Evolutionary conservation across 768 basidiomycete species (phyloP).

Genomic region (Artomyces pyxidatus): DNA sequence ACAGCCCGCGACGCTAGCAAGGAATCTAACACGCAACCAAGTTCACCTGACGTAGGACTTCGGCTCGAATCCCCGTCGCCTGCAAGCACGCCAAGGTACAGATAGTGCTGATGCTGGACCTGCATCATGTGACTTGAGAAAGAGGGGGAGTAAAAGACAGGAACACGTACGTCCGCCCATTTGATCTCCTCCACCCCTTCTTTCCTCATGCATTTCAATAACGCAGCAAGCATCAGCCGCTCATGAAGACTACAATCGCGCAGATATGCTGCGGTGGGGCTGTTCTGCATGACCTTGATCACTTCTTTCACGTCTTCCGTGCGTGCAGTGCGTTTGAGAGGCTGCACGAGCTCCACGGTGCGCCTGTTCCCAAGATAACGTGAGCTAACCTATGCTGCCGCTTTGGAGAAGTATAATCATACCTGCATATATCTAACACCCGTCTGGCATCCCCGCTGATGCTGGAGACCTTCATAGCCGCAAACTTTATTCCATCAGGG

Average conservation of each 20-base stretch:
- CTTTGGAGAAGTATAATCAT: slow-evolving; percentile 14
- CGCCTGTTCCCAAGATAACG: slow-evolving; percentile 38
- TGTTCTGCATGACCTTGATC: slow-evolving; percentile 81
- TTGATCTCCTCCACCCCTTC: slow-evolving; percentile 84
- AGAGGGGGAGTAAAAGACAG: not conserved
- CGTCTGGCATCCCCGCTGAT: slow-evolving; percentile 94
- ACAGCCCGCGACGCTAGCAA: slow-evolving; percentile 72
- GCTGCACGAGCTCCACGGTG: slow-evolving; percentile 71
- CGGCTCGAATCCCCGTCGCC: slow-evolving; percentile 48
- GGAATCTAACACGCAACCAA: slow-evolving; percentile 64
- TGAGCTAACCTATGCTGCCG: too few species aligned
- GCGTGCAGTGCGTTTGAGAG: slow-evolving; percentile 42
- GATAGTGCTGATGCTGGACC: slow-evolving; percentile 71
- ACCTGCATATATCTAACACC: slow-evolving; percentile 90
- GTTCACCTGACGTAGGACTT: slow-evolving; percentile 54
- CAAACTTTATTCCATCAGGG: slow-evolving; percentile 73
- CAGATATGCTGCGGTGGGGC: slow-evolving; percentile 79
- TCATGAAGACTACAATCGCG: slow-evolving; percentile 83
- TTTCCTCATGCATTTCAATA: slow-evolving; percentile 74
- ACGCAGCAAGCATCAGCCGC: slow-evolving; percentile 75
- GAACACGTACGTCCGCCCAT: slow-evolving; percentile 62
- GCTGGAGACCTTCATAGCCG: slow-evolving; percentile 66
- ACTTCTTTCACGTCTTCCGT: slow-evolving; percentile 72
- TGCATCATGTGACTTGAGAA: slow-evolving; percentile 18
- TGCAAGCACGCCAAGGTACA: slow-evolving; percentile 58